Evolutionary conservation across 208 protist genomes (phyloP).

Genomic region (Leishmania tropica): DNA sequence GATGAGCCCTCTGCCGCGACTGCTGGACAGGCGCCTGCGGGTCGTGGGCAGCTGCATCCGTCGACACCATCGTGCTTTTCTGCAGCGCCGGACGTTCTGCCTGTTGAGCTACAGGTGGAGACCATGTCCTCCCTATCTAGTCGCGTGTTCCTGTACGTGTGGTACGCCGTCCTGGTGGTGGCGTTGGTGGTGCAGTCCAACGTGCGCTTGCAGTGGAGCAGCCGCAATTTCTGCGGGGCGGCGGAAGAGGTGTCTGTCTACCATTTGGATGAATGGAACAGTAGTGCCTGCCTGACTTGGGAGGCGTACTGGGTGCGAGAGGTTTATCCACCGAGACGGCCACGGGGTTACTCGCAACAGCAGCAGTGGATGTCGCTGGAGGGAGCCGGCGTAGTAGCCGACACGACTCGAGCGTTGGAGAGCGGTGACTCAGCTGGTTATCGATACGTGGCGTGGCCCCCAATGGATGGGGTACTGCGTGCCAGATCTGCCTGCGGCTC

Average conservation of each 20-base stretch:
- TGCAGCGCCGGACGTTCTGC: not conserved
- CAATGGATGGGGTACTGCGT: not conserved
- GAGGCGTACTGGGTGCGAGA: slow-evolving; percentile 33
- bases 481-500: not conserved
- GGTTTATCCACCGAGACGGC: not conserved
- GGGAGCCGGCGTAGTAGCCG: not conserved
- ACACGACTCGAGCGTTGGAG: not conserved
- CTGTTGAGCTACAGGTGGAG: slow-evolving; percentile 73
- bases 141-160: slow-evolving; percentile 62
- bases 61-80: not conserved
- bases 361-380: not conserved
- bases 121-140: slow-evolving; percentile 60
- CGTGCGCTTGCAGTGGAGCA: slow-evolving; percentile 69
- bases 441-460: slow-evolving; percentile 5
- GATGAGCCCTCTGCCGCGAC: not conserved
- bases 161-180: slow-evolving; percentile 65
- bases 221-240: slow-evolving; percentile 57
- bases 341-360: not conserved
- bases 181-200: slow-evolving; percentile 61
- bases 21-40: not conserved
- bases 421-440: not conserved
- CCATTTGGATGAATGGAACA: slow-evolving; percentile 61
- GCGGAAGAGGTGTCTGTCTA: slow-evolving; percentile 38
- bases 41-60: not conserved
- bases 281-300: slow-evolving; percentile 30